A percentile compares a stretch with the other conserved stretches of the same genome.
Evolutionary conservation across 768 basidiomycete genomes (phyloP).

Genomic region (Amanita pseudoporphyria): DNA sequence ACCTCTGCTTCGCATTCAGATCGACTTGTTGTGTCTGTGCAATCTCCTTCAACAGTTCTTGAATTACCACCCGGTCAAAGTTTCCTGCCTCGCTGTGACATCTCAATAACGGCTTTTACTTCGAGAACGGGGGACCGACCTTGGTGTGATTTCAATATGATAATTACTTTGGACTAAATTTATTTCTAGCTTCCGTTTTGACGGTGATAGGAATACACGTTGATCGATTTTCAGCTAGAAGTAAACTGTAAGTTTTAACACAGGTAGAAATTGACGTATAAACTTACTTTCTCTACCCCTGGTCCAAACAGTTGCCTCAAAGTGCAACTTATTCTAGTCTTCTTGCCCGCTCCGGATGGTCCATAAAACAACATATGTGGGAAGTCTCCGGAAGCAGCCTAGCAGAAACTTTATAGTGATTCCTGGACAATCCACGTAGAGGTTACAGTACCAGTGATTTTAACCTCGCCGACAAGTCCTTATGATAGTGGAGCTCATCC

Average conservation of each 20-base stretch:
- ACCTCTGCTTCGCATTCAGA: slow-evolving; percentile 87
- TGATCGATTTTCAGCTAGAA: slow-evolving; percentile 93
- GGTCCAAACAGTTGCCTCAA: slow-evolving; percentile 82
- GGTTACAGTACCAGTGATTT: slow-evolving; percentile 55
- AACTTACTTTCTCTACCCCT: slow-evolving; percentile 81
- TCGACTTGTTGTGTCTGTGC: slow-evolving; percentile 99
- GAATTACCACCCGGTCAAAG: slow-evolving; percentile 91
- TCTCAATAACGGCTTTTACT: neutral
- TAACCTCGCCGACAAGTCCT: slow-evolving; percentile 67
- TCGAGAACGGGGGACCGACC: slow-evolving; percentile 35
- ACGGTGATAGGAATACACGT: slow-evolving; percentile 89
- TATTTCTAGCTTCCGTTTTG: slow-evolving; percentile 89
- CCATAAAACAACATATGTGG: slow-evolving; percentile 98
- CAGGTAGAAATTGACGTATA: neutral
- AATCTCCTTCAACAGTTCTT: slow-evolving; percentile 96
- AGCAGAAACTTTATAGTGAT: slow-evolving; percentile 1
- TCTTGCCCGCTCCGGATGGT: slow-evolving; percentile 95
- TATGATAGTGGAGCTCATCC: slow-evolving; percentile 84
- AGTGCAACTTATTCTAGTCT: slow-evolving; percentile 90
- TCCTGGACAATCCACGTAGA: neutral
- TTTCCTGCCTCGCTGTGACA: slow-evolving; percentile 81
- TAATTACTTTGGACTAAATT: slow-evolving; percentile 97
- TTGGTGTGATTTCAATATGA: slow-evolving; percentile 96
- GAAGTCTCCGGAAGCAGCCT: slow-evolving; percentile 90
- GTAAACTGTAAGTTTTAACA: neutral